Evolutionary conservation across 73 alveolate genomes (phyloP).

Genomic region (Strombidium stylifer): DNA sequence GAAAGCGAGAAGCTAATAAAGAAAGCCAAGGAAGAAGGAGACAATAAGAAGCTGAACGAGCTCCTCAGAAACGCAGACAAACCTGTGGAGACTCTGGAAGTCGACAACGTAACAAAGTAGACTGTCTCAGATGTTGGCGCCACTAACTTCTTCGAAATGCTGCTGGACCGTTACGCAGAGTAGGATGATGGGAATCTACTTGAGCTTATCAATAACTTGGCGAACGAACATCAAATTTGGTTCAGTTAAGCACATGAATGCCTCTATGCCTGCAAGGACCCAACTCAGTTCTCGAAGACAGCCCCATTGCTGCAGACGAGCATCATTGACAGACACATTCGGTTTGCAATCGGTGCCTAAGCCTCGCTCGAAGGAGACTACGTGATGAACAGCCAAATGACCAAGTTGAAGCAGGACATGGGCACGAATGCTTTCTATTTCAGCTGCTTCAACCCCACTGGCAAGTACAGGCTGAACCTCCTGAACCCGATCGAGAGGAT

Average conservation of each 20-base stretch:
- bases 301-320: constrained; percentile 30
- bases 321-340: constrained; percentile 33
- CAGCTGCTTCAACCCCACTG: constrained; percentile 52
- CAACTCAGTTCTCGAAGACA: background rate
- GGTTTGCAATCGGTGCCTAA: background rate
- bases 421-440: constrained; percentile 21
- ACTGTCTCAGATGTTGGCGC: background rate
- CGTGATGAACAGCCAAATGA: no score
- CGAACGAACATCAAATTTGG: constrained; percentile 24
- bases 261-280: constrained; percentile 5
- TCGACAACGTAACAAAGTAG: background rate
- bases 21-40: background rate
- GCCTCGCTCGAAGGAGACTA: no score
- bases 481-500: constrained; percentile 33
- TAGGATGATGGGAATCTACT: constrained; percentile 18
- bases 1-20: background rate
- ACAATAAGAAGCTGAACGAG: background rate
- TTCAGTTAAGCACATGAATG: constrained; percentile 28
- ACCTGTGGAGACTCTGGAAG: background rate
- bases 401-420: background rate
- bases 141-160: background rate
- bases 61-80: no score
- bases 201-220: constrained; percentile 28
- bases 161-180: background rate
- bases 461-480: constrained; percentile 36